phyloP scores from a whole-genome alignment of 2,329 filamentous ascomycete genomes.

The Arthroderma uncinatum region DNA sequence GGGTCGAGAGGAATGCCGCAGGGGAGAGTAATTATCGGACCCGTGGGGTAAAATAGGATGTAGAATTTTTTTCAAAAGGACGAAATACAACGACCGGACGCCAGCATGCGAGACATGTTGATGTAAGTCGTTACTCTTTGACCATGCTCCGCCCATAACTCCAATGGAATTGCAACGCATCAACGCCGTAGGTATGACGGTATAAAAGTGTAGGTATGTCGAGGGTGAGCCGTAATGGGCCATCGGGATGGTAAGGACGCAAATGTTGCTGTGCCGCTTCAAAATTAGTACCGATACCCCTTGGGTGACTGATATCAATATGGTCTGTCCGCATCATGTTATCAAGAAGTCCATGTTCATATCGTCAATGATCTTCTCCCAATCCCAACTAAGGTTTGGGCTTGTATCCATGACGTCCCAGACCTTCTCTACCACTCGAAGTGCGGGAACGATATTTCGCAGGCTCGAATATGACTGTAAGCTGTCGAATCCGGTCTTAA shows the following conservation, averaged over 20 bases:
- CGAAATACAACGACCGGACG: not conserved
- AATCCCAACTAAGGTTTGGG: conserved; percentile 50
- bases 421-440: conserved; percentile 44
- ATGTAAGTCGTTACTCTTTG: not conserved
- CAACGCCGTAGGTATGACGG: not conserved
- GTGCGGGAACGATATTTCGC: conserved; percentile 48
- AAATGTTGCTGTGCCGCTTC: not conserved
- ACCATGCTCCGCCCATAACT: not conserved
- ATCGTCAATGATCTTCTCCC: conserved; percentile 49
- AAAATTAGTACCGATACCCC: not conserved
- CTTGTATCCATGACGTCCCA: conserved; percentile 51
- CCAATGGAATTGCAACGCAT: not conserved
- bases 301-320: not conserved
- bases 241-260: not conserved
- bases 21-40: not conserved
- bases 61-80: not conserved
- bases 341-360: conserved; percentile 52
- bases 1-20: not conserved
- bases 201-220: not conserved
- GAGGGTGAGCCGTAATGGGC: not conserved
- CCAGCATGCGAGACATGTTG: not conserved
- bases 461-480: conserved; percentile 46
- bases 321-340: conserved; percentile 32
- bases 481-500: conserved; percentile 43
- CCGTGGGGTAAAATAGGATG: not conserved